These are phyloP conservation scores for Haematococcus lacustris DNA, from an alignment of 139 green algal species.

Conservation along the genomic window DNA sequence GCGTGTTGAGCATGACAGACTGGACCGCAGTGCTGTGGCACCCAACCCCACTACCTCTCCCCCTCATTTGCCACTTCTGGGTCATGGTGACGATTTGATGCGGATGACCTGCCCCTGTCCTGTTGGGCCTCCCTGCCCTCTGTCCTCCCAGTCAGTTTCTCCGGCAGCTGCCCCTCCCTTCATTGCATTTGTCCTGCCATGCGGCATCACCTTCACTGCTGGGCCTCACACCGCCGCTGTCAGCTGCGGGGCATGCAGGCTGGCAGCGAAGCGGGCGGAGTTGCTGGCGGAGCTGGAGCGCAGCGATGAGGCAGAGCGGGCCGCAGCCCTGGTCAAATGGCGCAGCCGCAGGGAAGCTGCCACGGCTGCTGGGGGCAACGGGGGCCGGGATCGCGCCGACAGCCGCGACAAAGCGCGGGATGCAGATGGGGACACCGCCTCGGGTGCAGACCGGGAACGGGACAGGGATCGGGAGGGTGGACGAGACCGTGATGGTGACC, in stretches of 20 bases:
- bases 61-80: too few relatives aligned
- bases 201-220: not conserved
- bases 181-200: not conserved
- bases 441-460: not conserved
- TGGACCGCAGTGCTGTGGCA: too few relatives aligned
- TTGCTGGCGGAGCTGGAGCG: conserved; percentile 42
- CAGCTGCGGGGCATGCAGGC: conserved; percentile 7
- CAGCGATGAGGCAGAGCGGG: not conserved
- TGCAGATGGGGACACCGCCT: conserved; percentile 8
- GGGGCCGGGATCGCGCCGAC: not conserved
- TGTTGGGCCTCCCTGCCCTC: not conserved
- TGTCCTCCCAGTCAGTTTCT: too few relatives aligned
- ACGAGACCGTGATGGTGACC: not conserved
- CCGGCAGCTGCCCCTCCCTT: not conserved
- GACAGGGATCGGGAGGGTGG: conserved; percentile 17
- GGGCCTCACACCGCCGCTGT: not conserved
- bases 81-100: too few relatives aligned
- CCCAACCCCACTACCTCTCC: too few relatives aligned
- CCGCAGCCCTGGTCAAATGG: conserved; percentile 12
- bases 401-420: conserved; percentile 10
- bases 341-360: not conserved
- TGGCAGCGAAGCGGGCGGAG: conserved; percentile 36
- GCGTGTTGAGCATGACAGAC: too few relatives aligned
- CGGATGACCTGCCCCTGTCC: not conserved
- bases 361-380: not conserved